Conservation (phyloP, 805 yeast genomes). For the Blastobotrys attinorum region DNA sequence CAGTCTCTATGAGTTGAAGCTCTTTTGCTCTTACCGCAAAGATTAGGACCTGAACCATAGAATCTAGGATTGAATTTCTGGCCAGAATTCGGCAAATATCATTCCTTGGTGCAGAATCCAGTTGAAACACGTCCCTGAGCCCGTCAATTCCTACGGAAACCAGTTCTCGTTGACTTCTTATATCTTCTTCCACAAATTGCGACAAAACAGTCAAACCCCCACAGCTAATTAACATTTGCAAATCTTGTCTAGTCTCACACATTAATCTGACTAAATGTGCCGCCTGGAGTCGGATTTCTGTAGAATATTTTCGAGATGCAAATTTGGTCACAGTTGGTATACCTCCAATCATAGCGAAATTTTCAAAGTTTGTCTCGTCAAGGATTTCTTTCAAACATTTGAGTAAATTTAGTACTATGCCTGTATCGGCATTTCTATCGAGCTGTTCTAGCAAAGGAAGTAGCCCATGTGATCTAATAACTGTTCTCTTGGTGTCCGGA, state of each 20-base stretch:
- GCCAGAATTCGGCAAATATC: conserved; percentile 42
- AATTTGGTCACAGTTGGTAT: conserved; percentile 18
- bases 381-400: conserved; percentile 8
- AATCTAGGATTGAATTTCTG: conserved; percentile 31
- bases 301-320: conserved; percentile 10
- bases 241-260: conserved; percentile 29
- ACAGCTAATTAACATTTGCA: conserved; percentile 39
- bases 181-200: conserved; percentile 41
- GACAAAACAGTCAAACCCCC: conserved; percentile 41
- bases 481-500: conserved; percentile 14
- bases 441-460: conserved; percentile 18
- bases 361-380: conserved; percentile 14
- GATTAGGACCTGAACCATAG: conserved; percentile 35
- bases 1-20: conserved; percentile 24
- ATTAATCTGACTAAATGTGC: conserved; percentile 16
- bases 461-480: conserved; percentile 18
- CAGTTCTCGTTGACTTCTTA: conserved; percentile 34
- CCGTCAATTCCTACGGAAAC: conserved; percentile 38
- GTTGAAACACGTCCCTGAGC: conserved; percentile 33
- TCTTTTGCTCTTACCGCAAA: conserved; percentile 16
- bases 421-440: conserved; percentile 9
- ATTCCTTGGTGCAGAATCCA: conserved; percentile 27
- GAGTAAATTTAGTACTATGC: conserved; percentile 8
- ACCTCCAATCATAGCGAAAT: conserved; percentile 20
- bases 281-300: conserved; percentile 14